phyloP scores from a whole-genome alignment of 805 yeast species.

The Sugiyamaella floridensis region DNA sequence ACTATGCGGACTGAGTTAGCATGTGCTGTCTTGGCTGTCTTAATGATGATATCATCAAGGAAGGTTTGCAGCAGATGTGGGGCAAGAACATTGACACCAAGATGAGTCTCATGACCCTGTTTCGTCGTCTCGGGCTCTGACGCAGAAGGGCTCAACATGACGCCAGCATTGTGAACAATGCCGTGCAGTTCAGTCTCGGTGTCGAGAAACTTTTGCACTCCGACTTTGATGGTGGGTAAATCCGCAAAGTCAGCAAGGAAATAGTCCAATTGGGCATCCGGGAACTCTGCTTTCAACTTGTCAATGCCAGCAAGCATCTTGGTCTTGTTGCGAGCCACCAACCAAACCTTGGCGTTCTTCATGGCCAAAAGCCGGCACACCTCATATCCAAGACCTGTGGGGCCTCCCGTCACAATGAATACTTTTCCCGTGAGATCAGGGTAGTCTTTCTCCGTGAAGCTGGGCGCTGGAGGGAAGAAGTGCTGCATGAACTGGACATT shows the following conservation, averaged over 20 bases:
- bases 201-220: conserved; percentile 26
- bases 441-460: conserved; percentile 24
- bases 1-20: conserved; percentile 36
- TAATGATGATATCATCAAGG: conserved; percentile 34
- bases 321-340: conserved; percentile 32
- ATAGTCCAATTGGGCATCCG: conserved; percentile 15
- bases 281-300: conserved; percentile 23
- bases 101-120: conserved; percentile 42
- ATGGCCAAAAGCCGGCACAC: conserved; percentile 28
- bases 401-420: conserved; percentile 31
- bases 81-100: conserved; percentile 45
- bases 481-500: neutral
- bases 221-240: conserved; percentile 37
- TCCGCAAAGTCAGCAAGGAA: conserved; percentile 30
- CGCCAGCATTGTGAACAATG: conserved; percentile 41
- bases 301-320: conserved; percentile 30
- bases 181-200: conserved; percentile 30
- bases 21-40: conserved; percentile 28
- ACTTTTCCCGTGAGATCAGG: conserved; percentile 33
- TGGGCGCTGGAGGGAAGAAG: conserved; percentile 7
- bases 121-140: conserved; percentile 35
- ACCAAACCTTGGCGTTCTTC: conserved; percentile 34
- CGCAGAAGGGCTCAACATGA: conserved; percentile 26
- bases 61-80: conserved; percentile 39
- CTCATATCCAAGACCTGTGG: conserved; percentile 33